Evolutionary conservation across 2,329 filamentous ascomycete species (phyloP).

Genomic region (Epichloe sp.): DNA sequence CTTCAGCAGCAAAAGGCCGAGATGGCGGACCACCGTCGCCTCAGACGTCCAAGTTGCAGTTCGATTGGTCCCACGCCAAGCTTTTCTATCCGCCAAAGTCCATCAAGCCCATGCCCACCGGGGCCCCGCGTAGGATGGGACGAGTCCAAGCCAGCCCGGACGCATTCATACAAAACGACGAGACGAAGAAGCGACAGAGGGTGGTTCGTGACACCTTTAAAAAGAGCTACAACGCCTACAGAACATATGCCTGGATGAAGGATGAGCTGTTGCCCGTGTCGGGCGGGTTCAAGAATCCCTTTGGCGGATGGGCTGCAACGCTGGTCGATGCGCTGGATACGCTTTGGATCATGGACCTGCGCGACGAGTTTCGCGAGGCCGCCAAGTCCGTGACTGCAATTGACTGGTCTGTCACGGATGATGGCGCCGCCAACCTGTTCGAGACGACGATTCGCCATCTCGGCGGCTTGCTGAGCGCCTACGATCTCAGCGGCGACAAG

Average conservation of each 20-base stretch:
- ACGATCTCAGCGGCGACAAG: conserved; percentile 33
- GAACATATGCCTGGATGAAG: conserved; percentile 34
- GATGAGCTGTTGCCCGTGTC: conserved; percentile 40
- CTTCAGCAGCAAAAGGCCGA: no score
- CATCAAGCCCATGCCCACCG: conserved; percentile 19
- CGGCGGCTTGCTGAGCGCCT: conserved; percentile 36
- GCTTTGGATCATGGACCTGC: conserved; percentile 48
- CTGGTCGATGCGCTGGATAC: conserved; percentile 49
- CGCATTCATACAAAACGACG: conserved; percentile 10
- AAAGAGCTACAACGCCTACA: conserved; percentile 39
- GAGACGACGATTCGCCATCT: conserved; percentile 37
- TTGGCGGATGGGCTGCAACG: conserved; percentile 45
- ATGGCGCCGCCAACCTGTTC: conserved; percentile 33
- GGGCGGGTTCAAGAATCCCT: conserved; percentile 31
- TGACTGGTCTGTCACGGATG: conserved; percentile 35
- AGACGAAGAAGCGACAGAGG: conserved; percentile 18
- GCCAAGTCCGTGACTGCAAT: conserved; percentile 33
- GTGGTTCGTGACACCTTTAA: conserved; percentile 29
- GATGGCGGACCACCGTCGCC: background rate
- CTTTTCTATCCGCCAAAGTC: conserved; percentile 18
- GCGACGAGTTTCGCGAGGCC: conserved; percentile 42
- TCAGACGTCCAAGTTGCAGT: conserved; percentile 10
- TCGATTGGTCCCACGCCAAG: conserved; percentile 18
- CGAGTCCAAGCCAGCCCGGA: conserved; percentile 17
- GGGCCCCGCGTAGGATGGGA: conserved; percentile 13